Percentiles rank a stretch among this genome's conserved stretches.
Evolutionary conservation across 441 rosid genomes (phyloP).

Genomic region (Syzygium syzygioides): DNA sequence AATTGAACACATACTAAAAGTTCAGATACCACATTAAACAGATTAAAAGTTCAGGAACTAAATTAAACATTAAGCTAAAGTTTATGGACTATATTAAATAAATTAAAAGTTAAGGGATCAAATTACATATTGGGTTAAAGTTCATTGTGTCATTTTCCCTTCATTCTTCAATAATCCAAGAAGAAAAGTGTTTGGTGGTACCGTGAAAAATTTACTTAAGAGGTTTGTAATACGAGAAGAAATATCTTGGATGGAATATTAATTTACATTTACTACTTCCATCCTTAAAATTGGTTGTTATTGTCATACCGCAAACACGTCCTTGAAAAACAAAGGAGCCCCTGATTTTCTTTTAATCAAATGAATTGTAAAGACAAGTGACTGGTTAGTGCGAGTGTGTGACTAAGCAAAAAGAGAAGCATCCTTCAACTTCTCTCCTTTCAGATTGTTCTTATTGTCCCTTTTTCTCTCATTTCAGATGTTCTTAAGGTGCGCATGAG

Average conservation of each 20-base stretch:
- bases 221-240: not conserved
- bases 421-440: not conserved
- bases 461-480: not conserved
- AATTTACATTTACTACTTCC: not conserved
- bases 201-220: not conserved
- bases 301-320: not conserved
- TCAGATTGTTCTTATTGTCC: not conserved
- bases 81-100: too few species aligned
- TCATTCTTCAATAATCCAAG: not conserved
- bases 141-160: not conserved
- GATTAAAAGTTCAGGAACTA: too few species aligned
- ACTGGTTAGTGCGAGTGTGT: not conserved
- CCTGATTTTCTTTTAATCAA: not conserved
- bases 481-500: too few species aligned
- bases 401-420: not conserved
- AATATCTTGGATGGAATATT: not conserved
- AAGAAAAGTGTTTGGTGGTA: not conserved
- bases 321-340: not conserved
- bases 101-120: too few species aligned
- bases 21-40: too few species aligned
- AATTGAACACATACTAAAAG: too few species aligned
- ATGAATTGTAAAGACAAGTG: not conserved
- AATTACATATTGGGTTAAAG: too few species aligned
- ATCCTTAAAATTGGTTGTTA: not conserved
- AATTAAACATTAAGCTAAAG: too few species aligned